Conservation (phyloP, 192 early-diverging fungal genomes). For the Podila epicladia region DNA sequence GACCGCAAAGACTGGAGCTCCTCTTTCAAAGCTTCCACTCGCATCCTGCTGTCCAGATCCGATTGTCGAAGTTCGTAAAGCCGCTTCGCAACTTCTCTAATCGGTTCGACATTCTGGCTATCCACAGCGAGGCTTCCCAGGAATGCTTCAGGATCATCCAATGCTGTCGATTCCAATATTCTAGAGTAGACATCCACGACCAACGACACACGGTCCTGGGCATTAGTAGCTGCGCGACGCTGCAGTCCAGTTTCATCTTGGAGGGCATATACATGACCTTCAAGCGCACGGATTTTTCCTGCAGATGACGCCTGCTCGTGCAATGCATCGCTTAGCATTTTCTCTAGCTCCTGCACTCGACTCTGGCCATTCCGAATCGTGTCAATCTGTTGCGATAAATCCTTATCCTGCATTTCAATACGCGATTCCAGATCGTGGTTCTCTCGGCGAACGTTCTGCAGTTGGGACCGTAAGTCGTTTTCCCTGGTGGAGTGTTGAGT, state of each 20-base stretch:
- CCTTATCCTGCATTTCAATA: background rate
- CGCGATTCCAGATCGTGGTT: background rate
- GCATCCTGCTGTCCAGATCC: too few relatives aligned
- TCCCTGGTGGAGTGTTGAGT: background rate
- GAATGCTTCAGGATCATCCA: constrained; percentile 19
- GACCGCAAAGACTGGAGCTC: too few relatives aligned
- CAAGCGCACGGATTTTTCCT: background rate
- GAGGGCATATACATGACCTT: background rate
- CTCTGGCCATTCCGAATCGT: background rate
- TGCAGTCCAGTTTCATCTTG: background rate
- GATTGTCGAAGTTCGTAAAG: too few relatives aligned
- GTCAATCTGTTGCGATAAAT: background rate
- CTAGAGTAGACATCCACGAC: background rate
- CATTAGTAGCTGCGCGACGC: background rate
- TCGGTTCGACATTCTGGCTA: too few relatives aligned
- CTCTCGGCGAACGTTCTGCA: background rate
- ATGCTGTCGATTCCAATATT: background rate
- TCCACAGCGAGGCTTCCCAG: background rate
- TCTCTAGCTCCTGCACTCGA: background rate
- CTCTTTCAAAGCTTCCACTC: too few relatives aligned
- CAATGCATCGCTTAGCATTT: background rate
- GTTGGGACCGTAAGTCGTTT: background rate
- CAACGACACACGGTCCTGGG: background rate
- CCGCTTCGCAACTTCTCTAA: too few relatives aligned
- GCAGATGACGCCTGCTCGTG: background rate